phyloP scores from a whole-genome alignment of 345 rosid genomes.

The Eucalyptus coolabah region DNA sequence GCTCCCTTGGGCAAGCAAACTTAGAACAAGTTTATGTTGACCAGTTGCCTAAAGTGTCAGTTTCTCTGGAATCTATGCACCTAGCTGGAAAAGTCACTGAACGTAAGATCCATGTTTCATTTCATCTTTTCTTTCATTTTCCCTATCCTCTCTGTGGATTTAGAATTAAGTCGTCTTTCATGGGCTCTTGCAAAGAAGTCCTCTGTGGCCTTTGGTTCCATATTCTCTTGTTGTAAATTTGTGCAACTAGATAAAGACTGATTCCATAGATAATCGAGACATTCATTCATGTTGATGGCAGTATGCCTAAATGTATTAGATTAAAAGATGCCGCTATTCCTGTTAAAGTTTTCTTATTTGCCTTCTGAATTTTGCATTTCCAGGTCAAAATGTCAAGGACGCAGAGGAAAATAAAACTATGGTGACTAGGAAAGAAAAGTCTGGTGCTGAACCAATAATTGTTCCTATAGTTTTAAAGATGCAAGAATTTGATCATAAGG shows the following conservation, averaged over 20 bases:
- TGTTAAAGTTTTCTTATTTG: not conserved
- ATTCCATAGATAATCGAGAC: not conserved
- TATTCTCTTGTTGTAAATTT: not conserved
- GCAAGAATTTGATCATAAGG: conserved; percentile 97
- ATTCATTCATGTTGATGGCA: not conserved
- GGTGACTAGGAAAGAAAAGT: conserved; percentile 35
- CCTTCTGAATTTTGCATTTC: not conserved
- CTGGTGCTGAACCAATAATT: conserved; percentile 69
- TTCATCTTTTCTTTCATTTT: not conserved
- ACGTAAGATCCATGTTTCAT: conserved; percentile 1
- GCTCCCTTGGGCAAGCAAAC: not conserved
- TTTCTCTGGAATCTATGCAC: conserved; percentile 19
- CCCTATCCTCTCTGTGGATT: not conserved
- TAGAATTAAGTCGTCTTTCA: not conserved
- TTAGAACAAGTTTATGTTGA: conserved; percentile 12
- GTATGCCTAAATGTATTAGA: not conserved
- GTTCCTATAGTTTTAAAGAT: conserved; percentile 84
- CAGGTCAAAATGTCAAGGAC: conserved; percentile 32
- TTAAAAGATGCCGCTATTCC: not conserved
- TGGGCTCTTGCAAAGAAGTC: not conserved
- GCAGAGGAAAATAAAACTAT: conserved; percentile 7
- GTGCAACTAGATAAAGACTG: not conserved
- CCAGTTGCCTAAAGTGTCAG: conserved; percentile 14
- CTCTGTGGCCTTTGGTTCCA: not conserved
- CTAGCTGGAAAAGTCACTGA: conserved; percentile 21